phyloP scores from a whole-genome alignment of 371 early-diverging fungal species.

The Zychaea mexicana region DNA sequence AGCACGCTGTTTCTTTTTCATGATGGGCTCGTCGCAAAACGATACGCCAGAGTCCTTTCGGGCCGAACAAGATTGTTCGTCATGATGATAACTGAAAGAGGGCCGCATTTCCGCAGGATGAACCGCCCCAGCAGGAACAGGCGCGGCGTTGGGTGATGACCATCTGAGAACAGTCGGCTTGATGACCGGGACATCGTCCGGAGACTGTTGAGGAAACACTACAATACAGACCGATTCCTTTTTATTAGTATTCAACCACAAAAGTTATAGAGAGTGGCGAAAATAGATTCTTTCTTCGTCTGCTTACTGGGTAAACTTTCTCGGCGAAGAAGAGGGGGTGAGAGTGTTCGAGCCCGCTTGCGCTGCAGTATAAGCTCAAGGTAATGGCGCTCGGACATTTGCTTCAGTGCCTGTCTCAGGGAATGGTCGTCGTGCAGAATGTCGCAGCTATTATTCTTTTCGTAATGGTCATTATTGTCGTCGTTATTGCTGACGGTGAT shows the following conservation, averaged over 20 bases:
- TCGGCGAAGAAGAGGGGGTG: slow-evolving; percentile 14
- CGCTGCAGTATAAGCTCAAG: slow-evolving; percentile 34
- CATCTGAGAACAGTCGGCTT: slow-evolving; percentile 46
- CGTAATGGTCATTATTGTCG: slow-evolving; percentile 1
- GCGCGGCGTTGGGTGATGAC: slow-evolving; percentile 2
- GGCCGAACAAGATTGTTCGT: slow-evolving; percentile 9
- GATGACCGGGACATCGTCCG: slow-evolving; percentile 36
- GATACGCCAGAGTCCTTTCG: slow-evolving; percentile 45
- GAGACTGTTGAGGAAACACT: slow-evolving; percentile 1
- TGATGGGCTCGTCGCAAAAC: slow-evolving; percentile 25
- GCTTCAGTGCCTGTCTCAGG: slow-evolving; percentile 28
- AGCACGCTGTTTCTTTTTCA: slow-evolving; percentile 39
- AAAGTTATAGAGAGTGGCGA: slow-evolving; percentile 4
- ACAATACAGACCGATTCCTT: neutral
- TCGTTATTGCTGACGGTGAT: slow-evolving; percentile 19
- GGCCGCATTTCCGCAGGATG: slow-evolving; percentile 8
- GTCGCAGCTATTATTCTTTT: neutral
- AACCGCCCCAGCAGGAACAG: slow-evolving; percentile 16
- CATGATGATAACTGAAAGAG: neutral
- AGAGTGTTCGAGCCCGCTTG: slow-evolving; percentile 21
- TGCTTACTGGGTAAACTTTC: slow-evolving; percentile 7
- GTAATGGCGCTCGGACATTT: slow-evolving; percentile 23
- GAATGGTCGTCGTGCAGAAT: slow-evolving; percentile 34
- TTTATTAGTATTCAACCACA: neutral
- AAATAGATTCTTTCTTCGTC: neutral